Evolutionary conservation across 2,329 filamentous ascomycete genomes (phyloP), one percentile per base, ranked within the genome.

Genomic region (Arthrobotrys pseudoclavata): DNA sequence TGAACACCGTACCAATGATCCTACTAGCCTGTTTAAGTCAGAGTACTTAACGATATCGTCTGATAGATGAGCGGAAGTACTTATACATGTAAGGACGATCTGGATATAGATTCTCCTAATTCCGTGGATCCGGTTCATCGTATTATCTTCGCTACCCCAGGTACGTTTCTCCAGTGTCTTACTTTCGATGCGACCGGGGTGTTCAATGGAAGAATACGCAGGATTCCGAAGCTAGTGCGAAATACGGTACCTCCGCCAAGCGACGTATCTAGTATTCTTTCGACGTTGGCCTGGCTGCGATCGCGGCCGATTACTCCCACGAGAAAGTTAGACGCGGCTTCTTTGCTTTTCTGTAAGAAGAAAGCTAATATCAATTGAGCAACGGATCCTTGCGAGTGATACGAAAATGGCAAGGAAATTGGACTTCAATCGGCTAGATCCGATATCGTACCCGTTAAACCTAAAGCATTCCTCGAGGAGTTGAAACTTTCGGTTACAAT

Each of bases 321-420:
- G 31, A 45, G n/a, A 45, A 45, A n/a, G 42, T 45, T 45, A 45
- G 20, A 45, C n/a, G 42, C 42, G 42, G 42, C 42, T 45, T 18
- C 12, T 18, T 18, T 9, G 42, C n/a, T 45, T 45, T 20, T 20
- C 42, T 12, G 2, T 45, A n/a, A n/a, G 15, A n/a, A n/a, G 2
- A n/a, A 45, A 34, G 10, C 42, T 45, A 45, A 7, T 45, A 3
- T n/a, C 1, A 20, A 45, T 9, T n/a, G 42, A 9, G 42, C 15
- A 45, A 45, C 10, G 42, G 42, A 45, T 45, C 4, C 42, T 45
- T 3, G n/a, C 6, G n/a, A 45, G n/a, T 45, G 42, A 5, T 1
- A 45, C 10, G n/a, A 45, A n/a, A 45, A 45, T 20, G 42, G 20
- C 42, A 45, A 45, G 42, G n/a, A 7, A 9, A 20, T 45, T 12